phyloP scores from a whole-genome alignment of 257 asterid genomes.

The Dorcoceras hygrometricum region DNA sequence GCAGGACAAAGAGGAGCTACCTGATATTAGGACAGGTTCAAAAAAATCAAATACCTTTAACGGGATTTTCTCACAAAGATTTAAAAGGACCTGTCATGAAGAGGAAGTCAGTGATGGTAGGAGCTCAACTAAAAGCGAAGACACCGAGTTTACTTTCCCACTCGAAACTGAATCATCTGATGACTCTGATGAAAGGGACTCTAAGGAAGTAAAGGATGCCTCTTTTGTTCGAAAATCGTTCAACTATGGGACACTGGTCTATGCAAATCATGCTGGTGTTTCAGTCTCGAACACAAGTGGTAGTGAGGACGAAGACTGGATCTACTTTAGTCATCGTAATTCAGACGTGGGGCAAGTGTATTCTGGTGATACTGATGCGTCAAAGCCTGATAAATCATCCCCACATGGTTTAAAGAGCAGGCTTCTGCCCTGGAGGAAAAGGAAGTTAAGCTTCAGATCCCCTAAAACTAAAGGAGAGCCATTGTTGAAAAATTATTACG shows the following conservation, averaged over 20 bases:
- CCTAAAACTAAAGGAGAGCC: constrained; percentile 76
- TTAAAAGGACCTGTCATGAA: constrained; percentile 44
- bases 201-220: constrained; percentile 37
- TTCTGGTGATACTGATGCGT: constrained; percentile 20
- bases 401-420: constrained; percentile 43
- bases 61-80: constrained; percentile 36
- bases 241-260: constrained; percentile 58
- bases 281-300: constrained; percentile 41
- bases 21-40: constrained; percentile 38
- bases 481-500: constrained; percentile 54
- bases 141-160: constrained; percentile 34
- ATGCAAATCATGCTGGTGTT: constrained; percentile 60
- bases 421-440: constrained; percentile 75
- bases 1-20: constrained; percentile 34
- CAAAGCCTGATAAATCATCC: constrained; percentile 29
- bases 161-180: constrained; percentile 50
- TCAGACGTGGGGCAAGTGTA: constrained; percentile 26
- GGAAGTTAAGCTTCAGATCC: constrained; percentile 66
- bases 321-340: constrained; percentile 39
- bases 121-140: constrained; percentile 60
- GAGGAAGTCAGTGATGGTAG: constrained; percentile 63
- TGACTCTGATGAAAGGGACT: constrained; percentile 37
- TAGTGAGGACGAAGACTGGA: constrained; percentile 62
- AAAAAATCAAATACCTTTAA: constrained; percentile 42
- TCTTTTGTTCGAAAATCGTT: constrained; percentile 40